Evolutionary conservation across 495 filamentous ascomycete genomes (phyloP).

Genomic region (Neurospora tetraspora): DNA sequence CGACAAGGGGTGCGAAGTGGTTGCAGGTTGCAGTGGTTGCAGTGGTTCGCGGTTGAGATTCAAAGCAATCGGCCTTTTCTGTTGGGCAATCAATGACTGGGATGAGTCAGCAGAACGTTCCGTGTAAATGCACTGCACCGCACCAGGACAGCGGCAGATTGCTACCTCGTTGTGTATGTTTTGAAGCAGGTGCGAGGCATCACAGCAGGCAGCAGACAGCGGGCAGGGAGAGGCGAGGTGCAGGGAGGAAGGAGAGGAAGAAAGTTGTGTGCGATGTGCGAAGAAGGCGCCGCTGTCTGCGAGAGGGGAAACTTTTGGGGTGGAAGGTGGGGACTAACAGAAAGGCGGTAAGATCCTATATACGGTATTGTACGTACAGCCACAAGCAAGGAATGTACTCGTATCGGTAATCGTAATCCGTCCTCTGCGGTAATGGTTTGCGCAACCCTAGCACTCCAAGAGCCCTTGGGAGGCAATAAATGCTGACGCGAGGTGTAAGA

Average conservation of each 20-base stretch:
- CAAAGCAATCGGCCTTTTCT: not conserved
- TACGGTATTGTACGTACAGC: not conserved
- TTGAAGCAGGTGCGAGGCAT: not conserved
- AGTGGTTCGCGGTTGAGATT: not conserved
- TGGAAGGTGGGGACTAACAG: not conserved
- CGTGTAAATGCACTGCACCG: not conserved
- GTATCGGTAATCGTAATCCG: not conserved
- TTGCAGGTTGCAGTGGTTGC: not conserved
- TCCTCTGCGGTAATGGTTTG: not conserved
- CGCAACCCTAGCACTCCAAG: not conserved
- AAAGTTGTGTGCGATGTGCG: not conserved
- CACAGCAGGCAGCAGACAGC: not conserved
- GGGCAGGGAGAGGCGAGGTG: not conserved
- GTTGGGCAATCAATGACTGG: not conserved
- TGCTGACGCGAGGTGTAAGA: not conserved
- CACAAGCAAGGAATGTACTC: not conserved
- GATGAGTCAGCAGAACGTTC: not conserved
- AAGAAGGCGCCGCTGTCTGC: not conserved
- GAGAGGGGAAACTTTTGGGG: not conserved
- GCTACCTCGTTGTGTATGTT: not conserved
- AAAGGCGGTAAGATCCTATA: not conserved
- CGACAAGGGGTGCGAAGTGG: not conserved
- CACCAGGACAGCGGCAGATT: not conserved
- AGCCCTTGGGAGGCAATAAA: not conserved
- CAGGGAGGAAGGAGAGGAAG: not conserved